Conservation (phyloP, 805 yeast genomes). For the Candida argentea region DNA sequence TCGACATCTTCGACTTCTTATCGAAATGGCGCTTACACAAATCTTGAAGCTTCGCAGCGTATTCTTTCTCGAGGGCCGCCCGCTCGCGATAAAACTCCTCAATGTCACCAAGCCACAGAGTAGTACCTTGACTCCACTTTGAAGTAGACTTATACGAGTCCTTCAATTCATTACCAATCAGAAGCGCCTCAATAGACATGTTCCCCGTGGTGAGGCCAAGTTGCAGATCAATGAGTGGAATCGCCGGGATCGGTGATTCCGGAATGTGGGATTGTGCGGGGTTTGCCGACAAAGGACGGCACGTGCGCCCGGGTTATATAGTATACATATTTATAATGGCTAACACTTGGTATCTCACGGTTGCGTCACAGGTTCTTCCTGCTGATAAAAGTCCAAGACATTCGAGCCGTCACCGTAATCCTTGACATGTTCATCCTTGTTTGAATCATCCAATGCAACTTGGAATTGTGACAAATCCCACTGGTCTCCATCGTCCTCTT, state of each 20-base stretch:
- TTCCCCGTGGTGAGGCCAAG: too few relatives aligned
- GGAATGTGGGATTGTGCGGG: neutral
- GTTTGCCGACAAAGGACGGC: neutral
- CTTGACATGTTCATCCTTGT: constrained; percentile 36
- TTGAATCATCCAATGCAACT: constrained; percentile 42
- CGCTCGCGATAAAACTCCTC: constrained; percentile 80
- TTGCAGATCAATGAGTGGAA: neutral
- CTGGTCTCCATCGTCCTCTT: constrained; percentile 41
- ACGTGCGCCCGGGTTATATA: neutral
- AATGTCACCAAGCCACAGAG: constrained; percentile 67
- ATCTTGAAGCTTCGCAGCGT: constrained; percentile 54
- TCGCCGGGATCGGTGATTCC: neutral
- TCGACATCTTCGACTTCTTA: constrained; percentile 61
- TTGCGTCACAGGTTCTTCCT: constrained; percentile 2
- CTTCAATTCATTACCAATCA: constrained; percentile 64
- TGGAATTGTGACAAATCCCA: constrained; percentile 52
- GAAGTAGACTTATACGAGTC: constrained; percentile 73
- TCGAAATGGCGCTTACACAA: constrained; percentile 62
- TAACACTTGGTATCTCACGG: too few relatives aligned
- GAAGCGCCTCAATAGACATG: constrained; percentile 6
- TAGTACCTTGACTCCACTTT: constrained; percentile 69
- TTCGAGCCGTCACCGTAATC: constrained; percentile 65
- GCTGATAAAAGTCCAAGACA: constrained; percentile 17
- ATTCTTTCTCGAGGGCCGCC: constrained; percentile 73
- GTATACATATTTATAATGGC: too few relatives aligned